phyloP scores from a whole-genome alignment of 305 asterid genomes.

The Petunia hybrid region DNA sequence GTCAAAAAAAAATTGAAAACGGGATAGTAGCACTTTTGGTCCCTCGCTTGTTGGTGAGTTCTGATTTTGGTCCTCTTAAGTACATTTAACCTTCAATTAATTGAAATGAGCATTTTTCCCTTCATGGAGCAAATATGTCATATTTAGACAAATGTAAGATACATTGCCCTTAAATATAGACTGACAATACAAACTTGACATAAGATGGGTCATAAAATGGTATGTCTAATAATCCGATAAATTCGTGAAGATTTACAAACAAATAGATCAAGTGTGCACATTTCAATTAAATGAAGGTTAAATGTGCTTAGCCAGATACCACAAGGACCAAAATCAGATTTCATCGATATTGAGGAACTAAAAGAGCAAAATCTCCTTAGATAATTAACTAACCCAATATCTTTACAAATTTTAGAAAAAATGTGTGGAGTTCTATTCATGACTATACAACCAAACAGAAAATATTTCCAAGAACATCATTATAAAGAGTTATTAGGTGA shows the following conservation, averaged over 20 bases:
- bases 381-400: background rate
- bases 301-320: too few species aligned
- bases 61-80: background rate
- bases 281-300: background rate
- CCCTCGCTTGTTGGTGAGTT: background rate
- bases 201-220: background rate
- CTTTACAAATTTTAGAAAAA: background rate
- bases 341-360: background rate
- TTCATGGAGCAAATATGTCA: too few species aligned
- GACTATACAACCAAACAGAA: slow-evolving; percentile 5
- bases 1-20: background rate
- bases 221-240: background rate
- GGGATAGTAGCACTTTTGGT: background rate
- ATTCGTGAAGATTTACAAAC: background rate
- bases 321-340: too few species aligned
- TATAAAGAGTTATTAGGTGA: slow-evolving; percentile 16
- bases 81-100: too few species aligned
- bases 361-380: background rate
- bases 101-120: background rate
- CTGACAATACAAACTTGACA: background rate
- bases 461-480: background rate
- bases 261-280: background rate
- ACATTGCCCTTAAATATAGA: background rate
- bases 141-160: background rate
- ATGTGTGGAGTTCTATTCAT: background rate